phyloP scores from a whole-genome alignment of 441 rosid species.

The Euphorbia celastroides region DNA sequence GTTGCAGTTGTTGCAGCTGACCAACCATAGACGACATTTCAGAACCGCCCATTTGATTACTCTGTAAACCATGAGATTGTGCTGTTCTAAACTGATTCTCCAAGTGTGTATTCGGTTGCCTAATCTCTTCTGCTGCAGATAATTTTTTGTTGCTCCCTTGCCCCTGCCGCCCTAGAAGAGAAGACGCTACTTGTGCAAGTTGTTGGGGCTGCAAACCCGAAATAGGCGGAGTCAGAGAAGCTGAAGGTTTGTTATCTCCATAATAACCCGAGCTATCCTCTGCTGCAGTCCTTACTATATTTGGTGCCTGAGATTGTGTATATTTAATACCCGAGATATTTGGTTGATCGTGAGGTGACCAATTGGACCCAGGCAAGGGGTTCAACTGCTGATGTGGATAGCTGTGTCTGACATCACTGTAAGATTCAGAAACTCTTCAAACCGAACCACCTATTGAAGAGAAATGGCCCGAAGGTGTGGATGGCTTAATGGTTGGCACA shows the following conservation, averaged over 20 bases:
- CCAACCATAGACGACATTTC: constrained; percentile 44
- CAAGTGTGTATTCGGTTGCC: constrained; percentile 29
- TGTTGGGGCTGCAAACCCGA: constrained; percentile 59
- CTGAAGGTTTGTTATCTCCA: constrained; percentile 13
- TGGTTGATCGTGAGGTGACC: too few species aligned
- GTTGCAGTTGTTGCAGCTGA: constrained; percentile 47
- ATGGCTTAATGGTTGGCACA: too few species aligned
- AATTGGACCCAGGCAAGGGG: too few species aligned
- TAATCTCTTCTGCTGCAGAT: constrained; percentile 29
- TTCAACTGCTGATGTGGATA: too few species aligned
- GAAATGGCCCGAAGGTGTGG: too few species aligned
- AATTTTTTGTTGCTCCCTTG: constrained; percentile 38
- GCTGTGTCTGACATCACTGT: too few species aligned
- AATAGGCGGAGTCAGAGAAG: constrained; percentile 28
- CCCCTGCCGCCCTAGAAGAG: constrained; percentile 60
- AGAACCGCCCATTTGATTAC: constrained; percentile 27
- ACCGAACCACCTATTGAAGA: too few species aligned
- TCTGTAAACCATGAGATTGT: constrained; percentile 43
- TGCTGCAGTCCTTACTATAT: constrained; percentile 31
- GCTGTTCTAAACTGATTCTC: constrained; percentile 30
- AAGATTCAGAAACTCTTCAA: too few species aligned
- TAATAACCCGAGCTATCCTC: too few species aligned
- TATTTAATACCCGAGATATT: too few species aligned
- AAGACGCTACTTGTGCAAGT: constrained; percentile 66
- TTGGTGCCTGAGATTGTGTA: too few species aligned